phyloP scores from a whole-genome alignment of 164 flowering plant species.

The Stephania cephalantha region DNA sequence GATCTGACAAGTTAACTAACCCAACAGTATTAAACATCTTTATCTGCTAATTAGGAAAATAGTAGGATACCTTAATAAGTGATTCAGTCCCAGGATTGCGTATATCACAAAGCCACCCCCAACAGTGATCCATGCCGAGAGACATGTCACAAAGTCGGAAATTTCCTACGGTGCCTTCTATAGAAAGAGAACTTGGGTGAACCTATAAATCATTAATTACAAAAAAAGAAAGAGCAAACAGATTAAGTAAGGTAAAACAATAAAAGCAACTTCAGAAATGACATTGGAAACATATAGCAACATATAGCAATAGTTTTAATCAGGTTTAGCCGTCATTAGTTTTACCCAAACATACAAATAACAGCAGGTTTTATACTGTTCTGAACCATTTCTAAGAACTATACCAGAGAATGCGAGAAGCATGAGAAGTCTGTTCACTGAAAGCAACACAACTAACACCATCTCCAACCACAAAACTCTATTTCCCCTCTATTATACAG shows the following conservation, averaged over 20 bases:
- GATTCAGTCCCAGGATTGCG: constrained; percentile 88
- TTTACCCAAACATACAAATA: too few relatives aligned
- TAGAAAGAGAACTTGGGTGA: constrained; percentile 80
- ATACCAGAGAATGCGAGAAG: too few relatives aligned
- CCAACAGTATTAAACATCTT: background rate
- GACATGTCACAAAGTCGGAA: constrained; percentile 82
- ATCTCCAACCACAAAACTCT: too few relatives aligned
- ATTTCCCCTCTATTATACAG: too few relatives aligned
- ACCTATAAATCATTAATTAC: constrained; percentile 37
- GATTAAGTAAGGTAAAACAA: background rate
- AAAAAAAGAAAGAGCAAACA: constrained; percentile 4
- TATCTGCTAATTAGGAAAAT: background rate
- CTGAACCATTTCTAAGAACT: too few relatives aligned
- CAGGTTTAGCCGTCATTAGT: too few relatives aligned
- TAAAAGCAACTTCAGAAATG: background rate
- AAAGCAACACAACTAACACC: too few relatives aligned
- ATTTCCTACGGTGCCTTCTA: constrained; percentile 91
- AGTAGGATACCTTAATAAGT: constrained; percentile 64
- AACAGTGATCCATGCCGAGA: constrained; percentile 61
- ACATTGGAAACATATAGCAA: background rate
- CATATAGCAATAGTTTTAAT: too few relatives aligned
- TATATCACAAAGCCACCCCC: constrained; percentile 97
- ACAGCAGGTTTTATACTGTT: too few relatives aligned
- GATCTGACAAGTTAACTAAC: background rate
- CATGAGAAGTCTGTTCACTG: too few relatives aligned